Evolutionary conservation across 768 basidiomycete species (phyloP).

Genomic region (Boletellus sp.): DNA sequence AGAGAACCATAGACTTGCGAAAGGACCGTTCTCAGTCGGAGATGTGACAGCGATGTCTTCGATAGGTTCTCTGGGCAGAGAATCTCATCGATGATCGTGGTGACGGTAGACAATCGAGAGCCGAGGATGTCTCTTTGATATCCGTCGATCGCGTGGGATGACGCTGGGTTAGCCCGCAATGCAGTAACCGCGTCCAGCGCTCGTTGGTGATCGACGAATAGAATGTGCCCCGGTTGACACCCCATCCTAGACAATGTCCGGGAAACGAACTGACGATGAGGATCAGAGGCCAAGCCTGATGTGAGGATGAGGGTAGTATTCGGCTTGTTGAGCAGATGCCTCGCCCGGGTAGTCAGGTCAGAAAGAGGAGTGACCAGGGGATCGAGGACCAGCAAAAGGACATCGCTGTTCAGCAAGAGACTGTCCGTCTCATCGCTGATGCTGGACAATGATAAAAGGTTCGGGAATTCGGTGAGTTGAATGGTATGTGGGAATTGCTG

Average conservation of each 20-base stretch:
- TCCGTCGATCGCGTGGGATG: constrained; percentile 50
- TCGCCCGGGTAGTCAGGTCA: constrained; percentile 28
- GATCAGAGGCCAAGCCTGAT: constrained; percentile 22
- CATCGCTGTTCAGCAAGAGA: constrained; percentile 44
- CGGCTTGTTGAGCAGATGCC: constrained; percentile 30
- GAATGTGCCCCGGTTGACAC: constrained; percentile 28
- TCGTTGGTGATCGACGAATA: constrained; percentile 57
- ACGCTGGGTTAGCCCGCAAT: constrained; percentile 44
- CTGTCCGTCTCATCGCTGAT: constrained; percentile 14
- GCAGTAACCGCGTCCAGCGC: constrained; percentile 51
- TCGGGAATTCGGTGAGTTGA: constrained; percentile 42
- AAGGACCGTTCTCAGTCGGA: constrained; percentile 38
- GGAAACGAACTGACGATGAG: constrained; percentile 15
- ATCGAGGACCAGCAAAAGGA: constrained; percentile 63
- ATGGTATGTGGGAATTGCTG: constrained; percentile 51
- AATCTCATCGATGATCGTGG: constrained; percentile 34
- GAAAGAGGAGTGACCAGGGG: constrained; percentile 51
- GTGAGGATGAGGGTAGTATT: constrained; percentile 46
- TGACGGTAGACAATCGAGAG: constrained; percentile 55
- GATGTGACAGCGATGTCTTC: constrained; percentile 12
- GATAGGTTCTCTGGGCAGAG: constrained; percentile 4
- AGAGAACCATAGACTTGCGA: constrained; percentile 40
- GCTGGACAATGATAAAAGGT: constrained; percentile 16
- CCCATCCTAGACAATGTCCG: constrained; percentile 21
- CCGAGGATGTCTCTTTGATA: constrained; percentile 61